Percentiles rank a stretch among this genome's conserved stretches.
Evolutionary conservation across 805 yeast species (phyloP).

Genomic region (Ogataea haglerorum): DNA sequence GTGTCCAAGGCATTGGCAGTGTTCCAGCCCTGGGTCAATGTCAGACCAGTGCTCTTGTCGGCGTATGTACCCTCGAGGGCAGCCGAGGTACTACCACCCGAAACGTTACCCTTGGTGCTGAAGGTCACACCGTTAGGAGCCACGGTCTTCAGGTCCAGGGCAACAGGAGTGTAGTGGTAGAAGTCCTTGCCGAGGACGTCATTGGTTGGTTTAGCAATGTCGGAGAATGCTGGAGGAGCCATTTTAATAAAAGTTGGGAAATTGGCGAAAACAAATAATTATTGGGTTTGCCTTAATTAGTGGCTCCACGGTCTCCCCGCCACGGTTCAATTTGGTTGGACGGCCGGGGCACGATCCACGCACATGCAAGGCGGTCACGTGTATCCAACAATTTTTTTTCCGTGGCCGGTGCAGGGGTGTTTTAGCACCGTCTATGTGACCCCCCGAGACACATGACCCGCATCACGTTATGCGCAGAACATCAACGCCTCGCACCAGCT

Average conservation of each 20-base stretch:
- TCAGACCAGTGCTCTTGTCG: slow-evolving; percentile 88
- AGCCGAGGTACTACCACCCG: slow-evolving; percentile 80
- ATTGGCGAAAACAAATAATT: slow-evolving; percentile 3
- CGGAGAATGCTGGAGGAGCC: slow-evolving; percentile 90
- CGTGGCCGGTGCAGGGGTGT: neutral
- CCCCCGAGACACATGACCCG: neutral
- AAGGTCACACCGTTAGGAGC: slow-evolving; percentile 97
- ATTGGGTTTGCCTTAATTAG: slow-evolving; percentile 1
- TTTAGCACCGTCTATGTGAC: too few species aligned
- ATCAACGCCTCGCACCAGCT: neutral
- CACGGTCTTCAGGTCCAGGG: slow-evolving; percentile 83
- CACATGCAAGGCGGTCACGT: slow-evolving; percentile 4
- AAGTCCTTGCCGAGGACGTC: slow-evolving; percentile 88
- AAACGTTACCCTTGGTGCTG: slow-evolving; percentile 87
- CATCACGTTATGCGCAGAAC: neutral
- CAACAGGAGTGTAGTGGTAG: slow-evolving; percentile 85
- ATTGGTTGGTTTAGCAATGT: slow-evolving; percentile 89
- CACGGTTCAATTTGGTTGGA: slow-evolving; percentile 7
- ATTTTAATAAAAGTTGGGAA: slow-evolving; percentile 33
- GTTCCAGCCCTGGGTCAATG: slow-evolving; percentile 97
- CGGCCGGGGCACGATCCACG: neutral
- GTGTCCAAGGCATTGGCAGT: slow-evolving; percentile 88
- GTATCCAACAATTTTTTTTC: slow-evolving; percentile 5
- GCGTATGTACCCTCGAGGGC: slow-evolving; percentile 87
- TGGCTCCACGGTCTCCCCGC: slow-evolving; percentile 6